Evolutionary conservation across 352 stramenopile genomes (phyloP), one percentile per base, ranked within the genome.

Genomic region (Phytophthora meadii): DNA sequence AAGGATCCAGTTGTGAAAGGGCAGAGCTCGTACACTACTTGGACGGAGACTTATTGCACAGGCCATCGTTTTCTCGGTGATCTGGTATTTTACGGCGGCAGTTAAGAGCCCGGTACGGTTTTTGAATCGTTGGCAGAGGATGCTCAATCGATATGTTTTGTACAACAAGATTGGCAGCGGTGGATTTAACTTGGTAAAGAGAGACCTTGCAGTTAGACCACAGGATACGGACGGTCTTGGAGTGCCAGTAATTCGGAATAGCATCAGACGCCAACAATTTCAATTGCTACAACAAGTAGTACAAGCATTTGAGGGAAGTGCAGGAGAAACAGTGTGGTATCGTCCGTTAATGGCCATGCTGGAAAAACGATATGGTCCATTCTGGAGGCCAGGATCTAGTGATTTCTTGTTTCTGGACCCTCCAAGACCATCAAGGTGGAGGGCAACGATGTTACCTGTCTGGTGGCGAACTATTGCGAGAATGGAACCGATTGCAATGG

Each of bases 321-420:
- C 30, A 44, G 17, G 48, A 45, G 19, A 45, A 3, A 19, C 8
- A 8, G 34, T 46, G 14, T 56, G 49, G 49, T 56, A 46, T 25
- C 19, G 10, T 15, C 34, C 12, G 10, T 11, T 56, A 8, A 14
- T 27, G 14, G 17, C 14, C 11, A 27, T 56, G 12, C 30, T 56
- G 34, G 11, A 9, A 6, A 30, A 36, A 32, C 49, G 49, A 4
- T 46, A 46, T 36, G 49, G 48, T 10, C 11, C 24, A 4, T 56
- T 24, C 14, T 56, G 11, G 5, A 25, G 49, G 19, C 34, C 5
- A 36, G 19, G 49, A 14, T 54, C 49, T 15, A 25, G 34, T 2
- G 49, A 56, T 24, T 56, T 56, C 22, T 19, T 45, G 34, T 12
- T 56, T 56, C 34, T 46, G 37, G 32, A 56, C 8, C 49, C 49